A percentile compares a stretch with the other conserved stretches of the same genome.
Evolutionary conservation across 2,329 filamentous ascomycete species (phyloP).

Genomic region (Pseudopyricularia cyperi): DNA sequence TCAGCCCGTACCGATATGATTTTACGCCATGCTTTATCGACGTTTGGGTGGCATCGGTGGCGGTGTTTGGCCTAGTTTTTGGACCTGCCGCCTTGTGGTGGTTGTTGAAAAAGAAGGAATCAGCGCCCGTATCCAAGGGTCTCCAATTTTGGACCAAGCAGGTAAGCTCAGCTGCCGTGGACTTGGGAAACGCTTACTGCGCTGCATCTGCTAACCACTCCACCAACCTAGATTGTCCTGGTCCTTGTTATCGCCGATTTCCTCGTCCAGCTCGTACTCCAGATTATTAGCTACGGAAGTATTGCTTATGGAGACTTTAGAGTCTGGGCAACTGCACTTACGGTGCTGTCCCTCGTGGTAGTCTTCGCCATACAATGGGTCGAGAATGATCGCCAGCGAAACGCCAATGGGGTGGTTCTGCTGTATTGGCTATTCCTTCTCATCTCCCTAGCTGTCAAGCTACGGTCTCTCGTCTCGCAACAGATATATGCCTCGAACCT

Average conservation of each 20-base stretch:
- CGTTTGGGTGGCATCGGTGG: conserved; percentile 69
- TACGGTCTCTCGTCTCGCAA: conserved; percentile 74
- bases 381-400: conserved; percentile 70
- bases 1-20: conserved; percentile 80
- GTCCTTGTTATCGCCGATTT: conserved; percentile 55
- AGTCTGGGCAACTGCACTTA: conserved; percentile 67
- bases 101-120: conserved; percentile 56
- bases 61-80: conserved; percentile 64
- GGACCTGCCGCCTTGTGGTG: conserved; percentile 71
- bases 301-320: conserved; percentile 73
- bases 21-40: conserved; percentile 97
- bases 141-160: conserved; percentile 91
- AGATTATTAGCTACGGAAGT: conserved; percentile 52
- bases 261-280: conserved; percentile 59
- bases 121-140: conserved; percentile 59
- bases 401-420: conserved; percentile 76
- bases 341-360: conserved; percentile 58
- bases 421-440: conserved; percentile 88
- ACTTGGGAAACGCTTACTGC: not conserved
- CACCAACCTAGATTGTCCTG: conserved; percentile 37
- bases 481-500: conserved; percentile 52
- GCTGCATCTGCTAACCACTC: not conserved
- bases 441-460: conserved; percentile 66
- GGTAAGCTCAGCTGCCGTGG: conserved; percentile 36
- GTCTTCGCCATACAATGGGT: conserved; percentile 74